Base-by-base conservation (phyloP, 768 basidiomycete species). In the Serendipita sp. region DNA sequence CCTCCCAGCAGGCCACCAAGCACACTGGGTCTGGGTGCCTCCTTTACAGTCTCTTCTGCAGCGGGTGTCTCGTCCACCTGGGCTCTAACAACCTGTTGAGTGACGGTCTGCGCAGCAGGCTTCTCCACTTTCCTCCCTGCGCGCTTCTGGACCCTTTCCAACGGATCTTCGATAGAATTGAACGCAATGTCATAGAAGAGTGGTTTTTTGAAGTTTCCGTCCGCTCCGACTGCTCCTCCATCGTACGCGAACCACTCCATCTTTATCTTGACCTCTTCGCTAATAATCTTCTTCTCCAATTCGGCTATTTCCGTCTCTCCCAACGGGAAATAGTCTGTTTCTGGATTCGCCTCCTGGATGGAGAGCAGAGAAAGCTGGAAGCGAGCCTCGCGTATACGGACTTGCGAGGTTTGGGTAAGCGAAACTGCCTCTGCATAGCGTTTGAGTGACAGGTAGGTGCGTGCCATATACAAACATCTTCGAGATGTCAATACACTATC, bases 101-200 rank as follows among this genome's bases (percentile, higher is more conserved):
- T 69, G 2, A 63, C 64, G 26, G 64, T 68, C 3, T 65, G 68
- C 5, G 66, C 63, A 22, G 69, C 66, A 14, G 69, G 66, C 48
- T 66, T 64, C 41, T 69, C 56, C 45, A 70, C 67, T 9, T 70
- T 63, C 5, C 67, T 84, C 1, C 91, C 91, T 2, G 85, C 88
- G 17, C 86, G 76, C 63, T 78, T 80, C 68, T 82, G 74, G 63
- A 96, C 72, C 60, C 81, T 75, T 48, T 89, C 86, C 83, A 93
- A 85, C 68, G 93, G 88, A 64, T 92, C 72, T 66, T 88, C 82
- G 62, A 90, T 84, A 69, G 95, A 96, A 73, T 95, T 96, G 68
- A 93, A 82, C 17, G 91, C 93, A 65, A 91, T 87, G 70, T 96
- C 90, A 73, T 94, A 96, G 76, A 97, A 96, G 42, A 91, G 69